These are phyloP conservation scores for Chytriomyces hyalinus DNA, from an alignment of 192 early-diverging fungal species.

Conservation along the genomic window DNA sequence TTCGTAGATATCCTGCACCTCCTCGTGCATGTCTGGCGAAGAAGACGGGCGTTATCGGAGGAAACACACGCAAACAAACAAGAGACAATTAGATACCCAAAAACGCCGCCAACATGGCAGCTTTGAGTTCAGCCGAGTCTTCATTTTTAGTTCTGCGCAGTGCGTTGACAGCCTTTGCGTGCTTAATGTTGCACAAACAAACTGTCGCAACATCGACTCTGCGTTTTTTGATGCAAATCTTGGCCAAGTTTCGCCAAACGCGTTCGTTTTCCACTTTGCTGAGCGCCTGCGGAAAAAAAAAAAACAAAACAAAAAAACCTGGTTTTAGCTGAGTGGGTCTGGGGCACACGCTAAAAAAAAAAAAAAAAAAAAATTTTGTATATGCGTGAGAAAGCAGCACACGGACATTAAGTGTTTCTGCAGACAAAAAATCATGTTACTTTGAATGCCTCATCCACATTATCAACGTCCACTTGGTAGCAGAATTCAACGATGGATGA, in stretches of 20 bases:
- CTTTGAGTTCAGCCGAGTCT: conserved; percentile 27
- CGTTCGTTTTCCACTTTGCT: conserved; percentile 48
- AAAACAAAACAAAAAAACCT: too few relatives aligned
- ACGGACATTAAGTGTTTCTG: too few relatives aligned
- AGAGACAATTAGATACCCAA: conserved; percentile 24
- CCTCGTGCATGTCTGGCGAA: conserved; percentile 44
- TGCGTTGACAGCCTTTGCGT: conserved; percentile 49
- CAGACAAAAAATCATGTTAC: conserved; percentile 14
- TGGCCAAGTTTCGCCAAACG: conserved; percentile 58
- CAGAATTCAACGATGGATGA: conserved; percentile 56
- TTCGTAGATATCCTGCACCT: conserved; percentile 46
- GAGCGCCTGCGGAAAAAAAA: conserved; percentile 38
- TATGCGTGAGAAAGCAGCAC: neutral
- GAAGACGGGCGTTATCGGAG: neutral
- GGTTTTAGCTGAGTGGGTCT: too few relatives aligned
- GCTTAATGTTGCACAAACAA: conserved; percentile 54
- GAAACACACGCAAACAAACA: too few relatives aligned
- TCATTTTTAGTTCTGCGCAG: conserved; percentile 28
- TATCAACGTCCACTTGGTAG: conserved; percentile 54
- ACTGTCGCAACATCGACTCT: conserved; percentile 45
- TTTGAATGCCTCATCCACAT: conserved; percentile 59
- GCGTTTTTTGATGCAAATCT: conserved; percentile 56
- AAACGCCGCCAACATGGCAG: conserved; percentile 34
- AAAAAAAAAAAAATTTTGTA: too few relatives aligned
- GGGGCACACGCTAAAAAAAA: too few relatives aligned